A percentile compares a stretch with the other conserved stretches of the same genome.
Evolutionary conservation across 2,329 filamentous ascomycete genomes (phyloP).

Genomic region (Epicoccum nigrum): DNA sequence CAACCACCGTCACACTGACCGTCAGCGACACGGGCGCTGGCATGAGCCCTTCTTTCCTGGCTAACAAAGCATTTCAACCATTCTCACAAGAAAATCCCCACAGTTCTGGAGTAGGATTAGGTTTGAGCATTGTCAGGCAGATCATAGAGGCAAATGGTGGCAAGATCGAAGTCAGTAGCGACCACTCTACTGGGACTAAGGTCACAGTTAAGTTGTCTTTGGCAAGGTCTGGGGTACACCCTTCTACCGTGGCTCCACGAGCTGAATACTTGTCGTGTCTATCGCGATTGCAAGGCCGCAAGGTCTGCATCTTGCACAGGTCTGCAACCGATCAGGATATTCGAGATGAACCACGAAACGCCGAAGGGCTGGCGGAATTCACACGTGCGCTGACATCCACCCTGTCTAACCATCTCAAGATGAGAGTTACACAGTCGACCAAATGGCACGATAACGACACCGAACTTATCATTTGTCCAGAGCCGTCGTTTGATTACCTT

Average conservation of each 20-base stretch:
- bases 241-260: slow-evolving; percentile 1
- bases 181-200: slow-evolving; percentile 24
- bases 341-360: slow-evolving; percentile 7
- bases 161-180: slow-evolving; percentile 37
- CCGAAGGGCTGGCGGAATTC: slow-evolving; percentile 29
- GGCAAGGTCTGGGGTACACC: slow-evolving; percentile 5
- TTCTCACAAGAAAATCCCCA: slow-evolving; percentile 45
- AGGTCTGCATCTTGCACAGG: slow-evolving; percentile 35
- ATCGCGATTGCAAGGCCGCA: slow-evolving; percentile 27
- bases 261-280: slow-evolving; percentile 24
- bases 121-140: slow-evolving; percentile 38
- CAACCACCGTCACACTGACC: slow-evolving; percentile 40
- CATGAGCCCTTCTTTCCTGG: slow-evolving; percentile 43
- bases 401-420: slow-evolving; percentile 32
- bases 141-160: slow-evolving; percentile 38
- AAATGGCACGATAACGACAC: slow-evolving; percentile 31
- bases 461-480: slow-evolving; percentile 43
- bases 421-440: slow-evolving; percentile 34
- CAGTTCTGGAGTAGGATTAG: slow-evolving; percentile 32
- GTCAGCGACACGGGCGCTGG: slow-evolving; percentile 44
- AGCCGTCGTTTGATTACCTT: slow-evolving; percentile 42
- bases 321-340: not conserved
- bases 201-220: slow-evolving; percentile 29
- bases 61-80: slow-evolving; percentile 40
- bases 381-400: slow-evolving; percentile 28